phyloP scores from a whole-genome alignment of 345 rosid species.

The Arabidopsis thaliana region DNA sequence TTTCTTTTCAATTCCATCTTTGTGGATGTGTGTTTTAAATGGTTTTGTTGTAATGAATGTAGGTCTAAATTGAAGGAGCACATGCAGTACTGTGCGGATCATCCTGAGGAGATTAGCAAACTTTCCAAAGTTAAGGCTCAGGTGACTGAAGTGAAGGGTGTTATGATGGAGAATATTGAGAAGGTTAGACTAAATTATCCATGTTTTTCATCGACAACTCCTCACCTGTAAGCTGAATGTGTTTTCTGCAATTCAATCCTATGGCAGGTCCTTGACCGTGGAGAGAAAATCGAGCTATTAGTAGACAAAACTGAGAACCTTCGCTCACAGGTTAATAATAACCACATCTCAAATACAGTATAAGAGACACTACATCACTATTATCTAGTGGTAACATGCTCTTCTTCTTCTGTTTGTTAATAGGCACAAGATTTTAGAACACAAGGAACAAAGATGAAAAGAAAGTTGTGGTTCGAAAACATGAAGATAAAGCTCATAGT shows the following conservation, averaged over 20 bases:
- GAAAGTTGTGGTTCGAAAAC: constrained; percentile 90
- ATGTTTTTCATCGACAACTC: not conserved
- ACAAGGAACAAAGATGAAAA: constrained; percentile 89
- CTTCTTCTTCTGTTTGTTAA: constrained; percentile 2
- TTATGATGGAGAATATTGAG: constrained; percentile 98
- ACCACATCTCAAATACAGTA: not conserved
- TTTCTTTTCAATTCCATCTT: not conserved
- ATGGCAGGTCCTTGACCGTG: constrained; percentile 87
- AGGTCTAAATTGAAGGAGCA: constrained; percentile 89
- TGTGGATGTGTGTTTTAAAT: not conserved
- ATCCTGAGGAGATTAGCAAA: constrained; percentile 94
- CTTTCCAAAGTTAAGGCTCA: constrained; percentile 96
- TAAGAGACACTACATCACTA: not conserved
- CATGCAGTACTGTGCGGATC: constrained; percentile 86
- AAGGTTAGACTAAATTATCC: constrained; percentile 54
- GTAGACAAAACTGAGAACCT: constrained; percentile 98
- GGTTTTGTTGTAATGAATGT: constrained; percentile 15
- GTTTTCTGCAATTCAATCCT: not conserved
- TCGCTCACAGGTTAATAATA: constrained; percentile 75
- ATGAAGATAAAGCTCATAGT: constrained; percentile 96
- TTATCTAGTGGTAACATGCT: constrained; percentile 20
- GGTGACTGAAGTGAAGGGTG: constrained; percentile 96
- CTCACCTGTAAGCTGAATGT: constrained; percentile 9
- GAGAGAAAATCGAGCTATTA: constrained; percentile 94
- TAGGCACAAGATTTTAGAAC: constrained; percentile 96